Conservation (phyloP, 106 monocot genomes). For the Allium cepa region DNA sequence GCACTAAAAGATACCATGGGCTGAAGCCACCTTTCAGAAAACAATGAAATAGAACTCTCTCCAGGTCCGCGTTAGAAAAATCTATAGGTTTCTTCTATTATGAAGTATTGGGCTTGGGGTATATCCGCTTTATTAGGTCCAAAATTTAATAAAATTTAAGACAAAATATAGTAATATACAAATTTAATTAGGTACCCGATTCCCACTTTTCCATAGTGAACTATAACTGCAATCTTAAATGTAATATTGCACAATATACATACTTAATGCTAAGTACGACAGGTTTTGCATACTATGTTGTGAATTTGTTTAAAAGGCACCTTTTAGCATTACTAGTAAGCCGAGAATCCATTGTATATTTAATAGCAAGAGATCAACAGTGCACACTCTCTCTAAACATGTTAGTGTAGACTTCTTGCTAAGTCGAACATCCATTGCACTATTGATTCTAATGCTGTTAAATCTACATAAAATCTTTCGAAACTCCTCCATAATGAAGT, state of each 20-base stretch:
- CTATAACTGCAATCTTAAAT: conserved; percentile 23
- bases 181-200: conserved; percentile 47
- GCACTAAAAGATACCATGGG: neutral
- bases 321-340: conserved; percentile 38
- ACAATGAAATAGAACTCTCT: neutral
- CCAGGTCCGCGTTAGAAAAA: neutral
- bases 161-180: conserved; percentile 65
- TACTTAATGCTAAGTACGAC: no score
- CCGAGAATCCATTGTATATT: no score
- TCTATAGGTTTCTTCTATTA: neutral
- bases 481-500: conserved; percentile 74
- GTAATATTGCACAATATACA: no score
- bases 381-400: no score
- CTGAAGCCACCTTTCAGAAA: neutral
- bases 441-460: conserved; percentile 20
- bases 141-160: neutral
- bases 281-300: neutral
- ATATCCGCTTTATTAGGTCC: neutral
- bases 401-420: conserved; percentile 22
- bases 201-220: conserved; percentile 46
- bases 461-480: no score
- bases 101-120: neutral
- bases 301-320: conserved; percentile 11
- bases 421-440: conserved; percentile 13
- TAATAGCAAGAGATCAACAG: no score